Base-by-base conservation (phyloP, 1,284 basidiomycete genomes). In the Porodaedalea pini region DNA sequence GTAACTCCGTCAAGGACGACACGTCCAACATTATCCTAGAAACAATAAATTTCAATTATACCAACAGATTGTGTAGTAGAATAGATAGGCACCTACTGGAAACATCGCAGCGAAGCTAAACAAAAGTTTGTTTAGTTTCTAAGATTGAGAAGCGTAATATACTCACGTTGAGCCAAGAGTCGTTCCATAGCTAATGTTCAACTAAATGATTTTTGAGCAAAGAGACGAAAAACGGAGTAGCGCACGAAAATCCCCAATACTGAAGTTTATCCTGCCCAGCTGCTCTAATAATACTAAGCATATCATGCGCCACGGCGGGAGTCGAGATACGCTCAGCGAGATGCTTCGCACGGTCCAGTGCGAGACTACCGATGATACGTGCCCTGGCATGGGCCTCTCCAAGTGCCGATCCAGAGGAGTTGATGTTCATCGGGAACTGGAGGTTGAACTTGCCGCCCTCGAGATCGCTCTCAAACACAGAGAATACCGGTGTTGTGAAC, bases 161-260 rank as follows among this genome's bases (percentile, higher is more conserved):
- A 40, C 53, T 55, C 31, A 66, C 62, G 64, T 65, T 37, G 58
- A 57, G 2, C 65, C 65, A 23, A 66, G 52, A n/a, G 64, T 50
- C 4, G 61, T 63, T 15, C 64, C 64, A 57, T 66, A 68, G 2
- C 65, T 65, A 40, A 3, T 17, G 45, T 15, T 8, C 11, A 19
- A 32, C 2, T 45, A 19, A 54, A 10, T 37, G 58, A 19, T 34
- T 29, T 19, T 36, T 25, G 5, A 34, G 29, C 49, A 25, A 23
- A 19, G 44, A 23, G 13, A 17, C 50, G 17, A 8, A 5, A 31
- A 10, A 21, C 36, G 17, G 10, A 41, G 21, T 8, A n/a, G 58
- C 63, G 53, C 29, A 66, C 65, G 61, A 64, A 59, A 68, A 67
- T 3, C 67, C 68, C 67, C 67, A 68, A 45, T 67, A 69, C 37